These are phyloP conservation scores for Phytophthora litchii DNA, from an alignment of 352 stramenopile genomes.

Conservation along the genomic window DNA sequence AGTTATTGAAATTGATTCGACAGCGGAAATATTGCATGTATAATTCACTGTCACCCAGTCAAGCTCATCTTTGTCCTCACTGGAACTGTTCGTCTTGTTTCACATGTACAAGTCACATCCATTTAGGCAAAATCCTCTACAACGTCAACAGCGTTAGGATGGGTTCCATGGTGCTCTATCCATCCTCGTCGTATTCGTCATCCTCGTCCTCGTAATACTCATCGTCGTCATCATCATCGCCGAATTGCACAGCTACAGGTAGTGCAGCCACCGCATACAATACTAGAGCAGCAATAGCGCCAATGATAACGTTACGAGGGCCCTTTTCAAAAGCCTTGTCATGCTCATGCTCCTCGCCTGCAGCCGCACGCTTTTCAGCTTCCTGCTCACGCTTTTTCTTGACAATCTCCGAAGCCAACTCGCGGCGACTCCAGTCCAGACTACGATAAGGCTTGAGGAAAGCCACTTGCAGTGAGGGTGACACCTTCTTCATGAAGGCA, in stretches of 20 bases:
- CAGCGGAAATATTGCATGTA: slow-evolving; percentile 11
- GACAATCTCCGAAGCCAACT: slow-evolving; percentile 58
- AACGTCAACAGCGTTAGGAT: background rate
- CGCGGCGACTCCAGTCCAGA: slow-evolving; percentile 84
- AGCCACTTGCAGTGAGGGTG: slow-evolving; percentile 54
- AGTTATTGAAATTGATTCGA: slow-evolving; percentile 48
- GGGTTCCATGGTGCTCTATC: slow-evolving; percentile 24
- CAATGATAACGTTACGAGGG: slow-evolving; percentile 82
- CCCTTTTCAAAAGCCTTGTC: slow-evolving; percentile 71
- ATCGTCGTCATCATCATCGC: slow-evolving; percentile 49
- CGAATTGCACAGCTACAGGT: slow-evolving; percentile 60
- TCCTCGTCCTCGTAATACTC: slow-evolving; percentile 52
- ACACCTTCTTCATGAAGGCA: slow-evolving; percentile 77
- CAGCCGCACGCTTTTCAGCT: slow-evolving; percentile 15
- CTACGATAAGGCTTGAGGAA: slow-evolving; percentile 85
- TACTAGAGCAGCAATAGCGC: slow-evolving; percentile 67
- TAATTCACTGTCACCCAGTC: slow-evolving; percentile 5
- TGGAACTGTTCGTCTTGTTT: background rate
- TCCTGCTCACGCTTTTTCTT: slow-evolving; percentile 54
- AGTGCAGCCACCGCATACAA: slow-evolving; percentile 76
- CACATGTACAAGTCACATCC: background rate
- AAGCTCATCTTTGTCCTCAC: no score
- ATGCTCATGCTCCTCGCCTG: slow-evolving; percentile 27
- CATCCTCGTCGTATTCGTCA: slow-evolving; percentile 20
- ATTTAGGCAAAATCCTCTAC: background rate